Conservation (phyloP, 192 early-diverging fungal genomes). For the Podila epigama region DNA sequence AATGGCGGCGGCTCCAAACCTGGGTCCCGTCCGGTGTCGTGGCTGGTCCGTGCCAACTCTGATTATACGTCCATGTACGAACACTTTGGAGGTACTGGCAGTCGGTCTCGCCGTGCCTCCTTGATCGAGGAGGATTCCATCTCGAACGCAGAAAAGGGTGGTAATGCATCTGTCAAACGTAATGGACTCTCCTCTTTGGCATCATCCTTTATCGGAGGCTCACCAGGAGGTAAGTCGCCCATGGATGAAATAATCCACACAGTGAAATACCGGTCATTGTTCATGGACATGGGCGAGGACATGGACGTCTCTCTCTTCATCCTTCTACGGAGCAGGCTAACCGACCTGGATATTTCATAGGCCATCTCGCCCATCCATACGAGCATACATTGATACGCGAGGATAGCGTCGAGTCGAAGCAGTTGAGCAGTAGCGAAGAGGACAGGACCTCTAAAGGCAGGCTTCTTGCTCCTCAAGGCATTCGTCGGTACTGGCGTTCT, state of each 20-base stretch:
- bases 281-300: too few species aligned
- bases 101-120: constrained; percentile 15
- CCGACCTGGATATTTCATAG: too few species aligned
- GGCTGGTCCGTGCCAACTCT: constrained; percentile 32
- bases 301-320: too few species aligned
- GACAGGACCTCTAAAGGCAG: constrained; percentile 28
- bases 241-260: background rate
- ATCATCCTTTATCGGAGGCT: background rate
- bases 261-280: background rate
- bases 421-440: background rate
- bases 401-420: background rate
- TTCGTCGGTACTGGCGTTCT: constrained; percentile 82
- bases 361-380: too few species aligned
- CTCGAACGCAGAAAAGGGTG: constrained; percentile 23
- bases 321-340: too few species aligned
- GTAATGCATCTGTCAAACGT: too few species aligned
- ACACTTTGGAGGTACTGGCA: constrained; percentile 32
- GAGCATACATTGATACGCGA: constrained; percentile 9
- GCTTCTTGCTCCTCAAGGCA: constrained; percentile 65
- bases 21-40: constrained; percentile 28
- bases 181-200: background rate
- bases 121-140: constrained; percentile 1
- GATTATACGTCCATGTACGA: constrained; percentile 39
- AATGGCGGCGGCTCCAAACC: constrained; percentile 6
- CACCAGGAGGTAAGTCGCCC: background rate